Base-by-base conservation (phyloP, 768 basidiomycete species). In the Boletus rufocinnamomeus region DNA sequence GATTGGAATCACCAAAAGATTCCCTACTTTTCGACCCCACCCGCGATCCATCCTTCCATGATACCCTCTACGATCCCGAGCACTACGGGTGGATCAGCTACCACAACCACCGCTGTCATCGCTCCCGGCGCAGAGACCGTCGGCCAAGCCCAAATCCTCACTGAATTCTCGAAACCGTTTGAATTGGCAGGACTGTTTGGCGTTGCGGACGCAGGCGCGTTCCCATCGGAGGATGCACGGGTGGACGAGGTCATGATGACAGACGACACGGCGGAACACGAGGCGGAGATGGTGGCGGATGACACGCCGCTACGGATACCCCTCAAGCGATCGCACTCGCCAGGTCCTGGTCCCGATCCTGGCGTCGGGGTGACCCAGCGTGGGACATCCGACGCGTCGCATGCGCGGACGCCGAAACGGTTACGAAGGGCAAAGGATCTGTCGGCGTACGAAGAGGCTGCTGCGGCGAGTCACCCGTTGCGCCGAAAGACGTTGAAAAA, bases 1-100 rank as follows among this genome's bases (percentile, higher is more conserved):
- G 95, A 99, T 69, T 99, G 96, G 95, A 98, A 98, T 66, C 85
- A 92, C 57, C 94, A 97, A 71, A 96, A 93, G 69, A 96, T 98
- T 13, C 89, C 92, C 0, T 98, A 92, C 75, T 91, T 81, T 75
- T 91, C 93, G 5, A 70, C 77, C 2, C 93, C 95, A 10, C 95
- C 96, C 0, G 67, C 77, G 9, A 70, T 91, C 2, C 93, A 95
- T 69, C 88, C 92, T 0, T 92, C 91, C 1, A 79, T 84, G 34
- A 79, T 93, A 56, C 88, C 90, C 6, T 75, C 80, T 0, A 75
- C 69, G 14, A 66, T 75, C 11, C 56, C 67, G 5, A 41, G 17
- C 28, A 25, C 53, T 1, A 79, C 79, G 11, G 77, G 75, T 7
- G 71, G 81, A 74, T 69, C 52, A 35, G 27, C 47, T 16, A 34